Evolutionary conservation across 2,329 filamentous ascomycete genomes (phyloP), one percentile per base, ranked within the genome.

Genomic region (Penicillium griseofulvum): DNA sequence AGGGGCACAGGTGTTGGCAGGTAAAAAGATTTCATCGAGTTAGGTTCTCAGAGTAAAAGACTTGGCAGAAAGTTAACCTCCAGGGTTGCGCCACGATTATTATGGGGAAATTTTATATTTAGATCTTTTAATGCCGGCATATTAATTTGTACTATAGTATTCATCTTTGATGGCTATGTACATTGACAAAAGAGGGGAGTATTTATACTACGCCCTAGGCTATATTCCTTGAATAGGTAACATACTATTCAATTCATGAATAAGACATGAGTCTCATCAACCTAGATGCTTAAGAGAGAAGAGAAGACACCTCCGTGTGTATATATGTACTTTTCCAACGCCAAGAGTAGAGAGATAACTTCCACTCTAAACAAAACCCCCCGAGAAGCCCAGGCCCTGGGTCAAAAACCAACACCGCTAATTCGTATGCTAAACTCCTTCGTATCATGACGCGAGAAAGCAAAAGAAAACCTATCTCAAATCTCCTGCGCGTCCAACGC

Each of bases 401-500:
- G 29, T 28, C 12, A 16, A 41, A 48, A 46, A 24, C 5, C 9
- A 49, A 54, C 17, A 48, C 43, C 43, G 31, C 41, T 34, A 11
- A 26, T 43, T 44, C 16, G 16, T 24, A 36, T 46, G 31, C 49
- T 19, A 29, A 49, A 54, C 37, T 54, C 51, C 45, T 28, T 38
- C 22, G 22, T 48, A 33, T 33, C 19, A 12, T 34, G 34, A 51
- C 38, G 38, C 37, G 5, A 41, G 26, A 49, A 39, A 4, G 24
- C 12, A 42, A 24, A 11, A 19, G 9, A 37, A 7, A 26, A 24
- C 8, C 19, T 5, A 45, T 49, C 5, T 55, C 46, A 60, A 34
- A 65, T 63, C 46, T 77, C 74, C 61, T 74, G 69, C 7, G 70
- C 63, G 60, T 78, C 76, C 57, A 77, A 62, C 8, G 67, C 71